These are phyloP conservation scores for Beta vulgaris DNA, from an alignment of 148 eudicot genomes.

Conservation along the genomic window DNA sequence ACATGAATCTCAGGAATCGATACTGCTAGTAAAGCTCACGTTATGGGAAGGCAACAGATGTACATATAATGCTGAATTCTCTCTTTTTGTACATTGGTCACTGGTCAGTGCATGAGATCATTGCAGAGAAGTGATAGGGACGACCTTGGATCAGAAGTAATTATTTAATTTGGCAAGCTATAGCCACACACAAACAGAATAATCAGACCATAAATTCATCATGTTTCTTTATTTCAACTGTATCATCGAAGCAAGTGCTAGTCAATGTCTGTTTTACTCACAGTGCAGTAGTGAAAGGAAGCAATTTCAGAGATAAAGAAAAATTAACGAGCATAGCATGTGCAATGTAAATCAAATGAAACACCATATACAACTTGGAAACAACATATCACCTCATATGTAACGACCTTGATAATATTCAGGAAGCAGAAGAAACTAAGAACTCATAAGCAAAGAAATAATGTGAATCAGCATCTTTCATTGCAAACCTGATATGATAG, in stretches of 20 bases:
- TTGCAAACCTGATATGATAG: slow-evolving; percentile 84
- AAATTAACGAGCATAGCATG: too few relatives aligned
- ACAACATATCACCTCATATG: neutral
- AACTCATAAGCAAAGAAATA: neutral
- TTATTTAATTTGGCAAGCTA: neutral
- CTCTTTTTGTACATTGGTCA: too few relatives aligned
- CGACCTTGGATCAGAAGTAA: slow-evolving; percentile 6
- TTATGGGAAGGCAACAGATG: neutral
- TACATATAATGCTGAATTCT: neutral
- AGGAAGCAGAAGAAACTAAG: neutral
- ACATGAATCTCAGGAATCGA: neutral
- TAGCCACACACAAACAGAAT: neutral
- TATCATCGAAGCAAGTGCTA: neutral
- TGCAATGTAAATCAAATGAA: neutral
- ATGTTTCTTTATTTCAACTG: neutral
- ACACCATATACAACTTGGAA: neutral
- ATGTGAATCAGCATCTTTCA: neutral
- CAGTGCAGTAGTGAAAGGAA: neutral
- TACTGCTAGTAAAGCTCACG: neutral
- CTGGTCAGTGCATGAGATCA: neutral
- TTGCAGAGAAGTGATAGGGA: neutral
- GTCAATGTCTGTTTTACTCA: too few relatives aligned
- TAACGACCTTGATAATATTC: neutral
- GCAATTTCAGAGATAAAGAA: too few relatives aligned
- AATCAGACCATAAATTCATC: neutral